Evolutionary conservation across 1,139 yeast genomes (phyloP).

Genomic region (Spencermartinsiella ligniputridi): DNA sequence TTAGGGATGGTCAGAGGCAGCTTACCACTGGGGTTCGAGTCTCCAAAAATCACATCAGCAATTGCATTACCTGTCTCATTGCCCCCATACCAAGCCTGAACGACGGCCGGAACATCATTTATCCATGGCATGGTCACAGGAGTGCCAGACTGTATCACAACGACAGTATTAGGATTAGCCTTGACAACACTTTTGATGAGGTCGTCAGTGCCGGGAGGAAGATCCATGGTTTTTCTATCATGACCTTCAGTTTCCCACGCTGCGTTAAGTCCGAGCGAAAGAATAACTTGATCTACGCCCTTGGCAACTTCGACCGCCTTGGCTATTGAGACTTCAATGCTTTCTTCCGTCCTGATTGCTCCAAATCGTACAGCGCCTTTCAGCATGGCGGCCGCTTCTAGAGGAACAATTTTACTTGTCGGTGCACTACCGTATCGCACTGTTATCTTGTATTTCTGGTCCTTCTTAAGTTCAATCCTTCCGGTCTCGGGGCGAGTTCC

Average conservation of each 20-base stretch:
- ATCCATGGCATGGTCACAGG: constrained; percentile 62
- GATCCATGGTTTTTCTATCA: constrained; percentile 41
- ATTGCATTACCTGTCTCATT: constrained; percentile 48
- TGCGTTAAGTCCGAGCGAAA: constrained; percentile 43
- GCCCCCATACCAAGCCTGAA: constrained; percentile 52
- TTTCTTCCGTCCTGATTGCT: constrained; percentile 11
- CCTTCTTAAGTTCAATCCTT: constrained; percentile 38
- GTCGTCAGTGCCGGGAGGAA: constrained; percentile 48
- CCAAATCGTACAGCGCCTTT: constrained; percentile 27
- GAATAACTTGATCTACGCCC: constrained; percentile 44
- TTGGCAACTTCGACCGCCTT: constrained; percentile 44
- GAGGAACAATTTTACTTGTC: constrained; percentile 35
- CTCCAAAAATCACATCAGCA: constrained; percentile 60
- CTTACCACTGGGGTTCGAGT: constrained; percentile 60
- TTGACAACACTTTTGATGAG: constrained; percentile 43
- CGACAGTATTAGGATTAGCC: constrained; percentile 48
- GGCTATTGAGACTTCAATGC: constrained; percentile 31
- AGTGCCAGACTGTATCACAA: constrained; percentile 59
- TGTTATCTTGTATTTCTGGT: constrained; percentile 41
- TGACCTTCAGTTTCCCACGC: constrained; percentile 54
- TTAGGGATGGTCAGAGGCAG: constrained; percentile 57
- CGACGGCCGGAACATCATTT: constrained; percentile 42
- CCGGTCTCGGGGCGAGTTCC: constrained; percentile 49
- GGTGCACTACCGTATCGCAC: constrained; percentile 52
- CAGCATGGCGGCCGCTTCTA: constrained; percentile 36